Conservation (phyloP, 2,329 filamentous ascomycete species). For the Ceratocystis smalleyi region DNA sequence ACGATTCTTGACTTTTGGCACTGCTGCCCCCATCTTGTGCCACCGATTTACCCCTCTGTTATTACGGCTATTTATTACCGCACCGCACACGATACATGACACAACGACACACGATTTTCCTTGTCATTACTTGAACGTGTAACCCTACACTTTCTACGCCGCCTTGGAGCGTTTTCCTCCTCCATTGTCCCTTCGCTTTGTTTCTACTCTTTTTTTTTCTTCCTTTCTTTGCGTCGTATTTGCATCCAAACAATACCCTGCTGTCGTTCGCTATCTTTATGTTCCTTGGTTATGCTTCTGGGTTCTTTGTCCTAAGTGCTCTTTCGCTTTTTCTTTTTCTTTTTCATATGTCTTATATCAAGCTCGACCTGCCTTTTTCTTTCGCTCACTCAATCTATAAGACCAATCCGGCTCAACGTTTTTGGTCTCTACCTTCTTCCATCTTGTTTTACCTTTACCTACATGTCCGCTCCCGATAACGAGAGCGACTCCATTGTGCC, state of each 20-base stretch:
- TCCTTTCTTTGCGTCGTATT: constrained; percentile 6
- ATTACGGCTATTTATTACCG: neutral
- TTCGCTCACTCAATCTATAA: neutral
- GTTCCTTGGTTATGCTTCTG: constrained; percentile 8
- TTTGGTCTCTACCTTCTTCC: neutral
- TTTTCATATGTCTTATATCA: neutral
- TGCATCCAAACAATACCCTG: constrained; percentile 17
- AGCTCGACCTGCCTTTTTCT: neutral
- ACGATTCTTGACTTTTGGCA: neutral
- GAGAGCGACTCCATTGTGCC: neutral
- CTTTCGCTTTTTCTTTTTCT: constrained; percentile 4
- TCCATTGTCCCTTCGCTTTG: neutral
- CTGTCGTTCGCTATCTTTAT: constrained; percentile 8
- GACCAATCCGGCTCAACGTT: neutral
- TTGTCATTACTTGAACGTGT: neutral
- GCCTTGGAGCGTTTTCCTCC: constrained; percentile 6
- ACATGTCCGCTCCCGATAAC: neutral
- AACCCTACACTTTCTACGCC: neutral
- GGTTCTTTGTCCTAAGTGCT: neutral
- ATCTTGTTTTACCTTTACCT: neutral
- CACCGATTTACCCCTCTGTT: neutral
- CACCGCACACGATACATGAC: too few relatives aligned
- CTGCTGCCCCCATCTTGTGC: neutral
- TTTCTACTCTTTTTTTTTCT: neutral
- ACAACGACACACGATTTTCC: neutral